phyloP scores from a whole-genome alignment of 2,329 filamentous ascomycete species.

The Pseudogymnoascus sp. region DNA sequence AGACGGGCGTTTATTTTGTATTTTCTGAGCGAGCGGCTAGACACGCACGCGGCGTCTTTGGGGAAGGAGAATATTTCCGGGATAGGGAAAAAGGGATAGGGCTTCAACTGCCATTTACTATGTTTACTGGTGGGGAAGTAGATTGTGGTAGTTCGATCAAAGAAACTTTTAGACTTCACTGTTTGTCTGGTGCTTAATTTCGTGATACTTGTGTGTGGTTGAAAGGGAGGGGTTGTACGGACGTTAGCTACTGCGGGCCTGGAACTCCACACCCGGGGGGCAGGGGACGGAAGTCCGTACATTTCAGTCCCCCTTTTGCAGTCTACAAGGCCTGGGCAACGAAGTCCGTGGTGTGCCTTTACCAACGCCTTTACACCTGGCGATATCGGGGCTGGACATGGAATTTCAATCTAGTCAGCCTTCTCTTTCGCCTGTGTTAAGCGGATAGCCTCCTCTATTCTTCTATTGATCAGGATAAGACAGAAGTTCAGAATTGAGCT shows the following conservation, averaged over 20 bases:
- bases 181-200: neutral
- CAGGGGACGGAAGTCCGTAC: neutral
- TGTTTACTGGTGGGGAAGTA: neutral
- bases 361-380: neutral
- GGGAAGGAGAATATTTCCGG: neutral
- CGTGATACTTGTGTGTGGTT: neutral
- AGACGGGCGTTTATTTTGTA: neutral
- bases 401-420: too few species aligned
- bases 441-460: neutral
- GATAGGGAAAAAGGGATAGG: neutral
- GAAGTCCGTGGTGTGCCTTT: neutral
- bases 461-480: neutral
- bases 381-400: neutral
- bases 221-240: neutral
- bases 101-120: conserved; percentile 9
- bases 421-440: neutral
- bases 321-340: neutral
- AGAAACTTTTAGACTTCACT: neutral
- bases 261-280: neutral
- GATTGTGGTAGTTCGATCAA: neutral
- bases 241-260: neutral
- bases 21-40: neutral
- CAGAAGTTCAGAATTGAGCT: neutral
- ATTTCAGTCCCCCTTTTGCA: neutral
- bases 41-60: neutral